phyloP scores from a whole-genome alignment of 1,139 yeast genomes.

The Hyphopichia fennica region DNA sequence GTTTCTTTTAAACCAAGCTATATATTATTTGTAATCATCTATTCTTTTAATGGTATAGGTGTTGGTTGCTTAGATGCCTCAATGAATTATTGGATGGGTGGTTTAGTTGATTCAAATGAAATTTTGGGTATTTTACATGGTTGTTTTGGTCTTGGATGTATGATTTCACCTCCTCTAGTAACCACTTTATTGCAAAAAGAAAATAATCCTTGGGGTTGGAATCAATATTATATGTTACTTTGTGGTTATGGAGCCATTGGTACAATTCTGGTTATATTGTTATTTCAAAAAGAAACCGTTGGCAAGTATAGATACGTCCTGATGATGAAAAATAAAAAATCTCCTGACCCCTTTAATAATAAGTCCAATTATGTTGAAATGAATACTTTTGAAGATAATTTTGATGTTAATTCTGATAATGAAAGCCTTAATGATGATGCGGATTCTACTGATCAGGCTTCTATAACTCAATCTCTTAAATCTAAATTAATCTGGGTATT shows the following conservation, averaged over 20 bases:
- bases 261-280: conserved; percentile 17
- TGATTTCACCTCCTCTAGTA: conserved; percentile 63
- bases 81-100: conserved; percentile 60
- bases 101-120: conserved; percentile 57
- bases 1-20: conserved; percentile 37
- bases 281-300: conserved; percentile 56
- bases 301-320: conserved; percentile 48
- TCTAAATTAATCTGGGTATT: conserved; percentile 49
- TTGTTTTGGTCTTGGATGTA: conserved; percentile 66
- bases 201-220: conserved; percentile 47
- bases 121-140: conserved; percentile 68
- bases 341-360: conserved; percentile 1
- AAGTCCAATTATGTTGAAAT: conserved; percentile 9
- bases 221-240: conserved; percentile 44
- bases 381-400: conserved; percentile 10
- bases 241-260: conserved; percentile 23
- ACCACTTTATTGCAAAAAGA: conserved; percentile 38
- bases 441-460: conserved; percentile 8
- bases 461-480: conserved; percentile 33
- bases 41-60: conserved; percentile 54
- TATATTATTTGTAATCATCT: conserved; percentile 31
- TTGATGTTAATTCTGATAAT: conserved; percentile 10
- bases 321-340: conserved; percentile 12
- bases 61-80: conserved; percentile 63
- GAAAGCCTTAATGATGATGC: conserved; percentile 16